Percentiles rank a stretch among this genome's conserved stretches.
Conservation (phyloP, 305 asterid genomes). For the Salvia sclarea region DNA sequence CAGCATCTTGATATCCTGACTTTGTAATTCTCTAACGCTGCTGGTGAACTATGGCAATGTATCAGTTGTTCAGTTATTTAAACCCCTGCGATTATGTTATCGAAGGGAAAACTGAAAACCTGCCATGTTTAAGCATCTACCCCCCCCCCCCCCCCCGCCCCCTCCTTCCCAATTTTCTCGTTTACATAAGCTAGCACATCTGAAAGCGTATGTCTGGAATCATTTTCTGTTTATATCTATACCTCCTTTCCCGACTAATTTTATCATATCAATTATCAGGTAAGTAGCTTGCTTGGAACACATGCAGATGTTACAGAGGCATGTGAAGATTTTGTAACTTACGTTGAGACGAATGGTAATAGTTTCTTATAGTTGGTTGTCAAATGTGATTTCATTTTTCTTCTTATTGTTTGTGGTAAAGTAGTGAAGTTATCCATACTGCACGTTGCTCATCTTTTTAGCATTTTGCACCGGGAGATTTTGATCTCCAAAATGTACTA, state of each 20-base stretch:
- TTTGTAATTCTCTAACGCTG: constrained; percentile 1
- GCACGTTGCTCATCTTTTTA: constrained; percentile 20
- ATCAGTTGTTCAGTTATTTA: constrained; percentile 1
- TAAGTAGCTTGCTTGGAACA: constrained; percentile 62
- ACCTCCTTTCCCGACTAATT: constrained; percentile 32
- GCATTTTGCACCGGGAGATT: constrained; percentile 27
- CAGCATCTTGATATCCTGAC: constrained; percentile 24
- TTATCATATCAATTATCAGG: constrained; percentile 62
- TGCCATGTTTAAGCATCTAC: neutral
- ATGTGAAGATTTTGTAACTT: constrained; percentile 62
- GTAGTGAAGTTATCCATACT: constrained; percentile 21
- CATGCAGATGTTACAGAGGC: constrained; percentile 81
- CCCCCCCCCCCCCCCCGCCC: constrained; percentile 1
- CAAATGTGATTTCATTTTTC: constrained; percentile 26
- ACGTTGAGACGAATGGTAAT: constrained; percentile 64
- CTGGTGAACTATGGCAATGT: constrained; percentile 24
- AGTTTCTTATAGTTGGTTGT: constrained; percentile 25
- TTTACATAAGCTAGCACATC: constrained; percentile 7
- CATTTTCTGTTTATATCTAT: constrained; percentile 27
- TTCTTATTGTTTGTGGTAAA: constrained; percentile 20
- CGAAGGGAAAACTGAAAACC: neutral
- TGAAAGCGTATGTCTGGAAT: constrained; percentile 5
- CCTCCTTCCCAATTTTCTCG: too few species aligned
- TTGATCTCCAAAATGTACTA: constrained; percentile 19
- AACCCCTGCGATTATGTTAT: neutral